These are phyloP conservation scores for Skeletonema tropicum DNA, from an alignment of 108 stramenopile genomes.

Conservation along the genomic window DNA sequence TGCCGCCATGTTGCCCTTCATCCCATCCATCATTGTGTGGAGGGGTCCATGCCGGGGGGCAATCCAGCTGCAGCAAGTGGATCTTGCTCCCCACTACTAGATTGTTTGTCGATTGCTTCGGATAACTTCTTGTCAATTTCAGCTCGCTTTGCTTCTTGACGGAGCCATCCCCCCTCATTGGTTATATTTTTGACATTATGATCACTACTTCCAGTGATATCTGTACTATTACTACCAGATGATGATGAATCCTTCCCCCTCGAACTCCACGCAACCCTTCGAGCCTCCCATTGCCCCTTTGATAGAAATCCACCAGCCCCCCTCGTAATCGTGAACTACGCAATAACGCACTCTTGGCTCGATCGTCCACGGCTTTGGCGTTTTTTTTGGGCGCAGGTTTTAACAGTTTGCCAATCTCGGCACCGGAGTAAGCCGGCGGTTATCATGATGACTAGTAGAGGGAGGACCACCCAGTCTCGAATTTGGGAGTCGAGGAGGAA, in stretches of 20 bases:
- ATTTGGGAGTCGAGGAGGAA: conserved; percentile 77
- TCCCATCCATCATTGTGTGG: conserved; percentile 75
- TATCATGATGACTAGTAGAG: conserved; percentile 84
- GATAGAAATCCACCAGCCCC: conserved; percentile 61
- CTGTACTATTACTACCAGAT: neutral
- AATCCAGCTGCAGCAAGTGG: conserved; percentile 19
- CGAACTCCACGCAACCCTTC: conserved; percentile 18
- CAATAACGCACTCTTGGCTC: conserved; percentile 32
- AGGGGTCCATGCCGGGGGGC: conserved; percentile 66
- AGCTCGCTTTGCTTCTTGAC: conserved; percentile 32
- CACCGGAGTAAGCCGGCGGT: conserved; percentile 71
- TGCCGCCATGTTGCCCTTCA: conserved; percentile 94
- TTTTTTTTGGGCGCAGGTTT: conserved; percentile 55
- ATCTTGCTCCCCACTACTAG: conserved; percentile 5
- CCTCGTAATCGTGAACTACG: conserved; percentile 53
- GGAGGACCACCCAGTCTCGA: conserved; percentile 85
- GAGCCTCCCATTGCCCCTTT: conserved; percentile 53
- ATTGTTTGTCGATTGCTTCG: conserved; percentile 21
- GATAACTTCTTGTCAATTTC: conserved; percentile 36
- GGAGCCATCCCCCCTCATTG: conserved; percentile 27
- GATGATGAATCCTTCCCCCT: neutral
- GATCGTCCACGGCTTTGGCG: conserved; percentile 33
- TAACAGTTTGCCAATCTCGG: conserved; percentile 63
- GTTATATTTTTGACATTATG: neutral
- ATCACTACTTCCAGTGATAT: neutral